phyloP scores from a whole-genome alignment of 192 early-diverging fungal genomes.

The Gryganskiella cystojenkinii region DNA sequence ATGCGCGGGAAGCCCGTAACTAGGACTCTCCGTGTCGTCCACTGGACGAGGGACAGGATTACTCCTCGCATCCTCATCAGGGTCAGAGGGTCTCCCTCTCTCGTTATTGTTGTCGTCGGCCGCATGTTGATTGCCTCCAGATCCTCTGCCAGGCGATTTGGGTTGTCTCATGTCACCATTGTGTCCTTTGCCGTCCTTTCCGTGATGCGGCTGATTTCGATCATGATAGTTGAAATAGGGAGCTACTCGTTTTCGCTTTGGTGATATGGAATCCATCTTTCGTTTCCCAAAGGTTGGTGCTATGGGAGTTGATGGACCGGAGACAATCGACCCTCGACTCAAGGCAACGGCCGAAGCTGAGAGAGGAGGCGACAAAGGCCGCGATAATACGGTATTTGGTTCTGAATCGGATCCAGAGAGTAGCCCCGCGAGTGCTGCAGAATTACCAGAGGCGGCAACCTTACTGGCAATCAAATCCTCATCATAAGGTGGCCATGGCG shows the following conservation, averaged over 20 bases:
- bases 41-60: neutral
- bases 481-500: conserved; percentile 35
- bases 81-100: neutral
- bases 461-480: conserved; percentile 27
- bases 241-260: neutral
- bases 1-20: too few species aligned
- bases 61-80: neutral
- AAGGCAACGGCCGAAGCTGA: neutral
- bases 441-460: too few species aligned
- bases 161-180: neutral
- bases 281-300: neutral
- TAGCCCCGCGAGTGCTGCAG: too few species aligned
- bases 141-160: neutral
- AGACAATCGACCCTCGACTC: too few species aligned
- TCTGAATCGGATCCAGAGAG: too few species aligned
- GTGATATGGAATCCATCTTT: neutral
- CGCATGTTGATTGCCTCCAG: conserved; percentile 9
- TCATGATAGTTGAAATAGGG: conserved; percentile 9
- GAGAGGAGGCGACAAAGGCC: too few species aligned
- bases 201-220: conserved; percentile 2
- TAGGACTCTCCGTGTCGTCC: too few species aligned
- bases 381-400: too few species aligned
- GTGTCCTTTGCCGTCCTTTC: neutral
- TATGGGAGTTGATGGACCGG: too few species aligned
- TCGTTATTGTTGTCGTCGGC: conserved; percentile 22